A percentile compares a stretch with the other conserved stretches of the same genome.
Conservation (phyloP, 495 filamentous ascomycete genomes). For the Aspergillus sclerotioniger region DNA sequence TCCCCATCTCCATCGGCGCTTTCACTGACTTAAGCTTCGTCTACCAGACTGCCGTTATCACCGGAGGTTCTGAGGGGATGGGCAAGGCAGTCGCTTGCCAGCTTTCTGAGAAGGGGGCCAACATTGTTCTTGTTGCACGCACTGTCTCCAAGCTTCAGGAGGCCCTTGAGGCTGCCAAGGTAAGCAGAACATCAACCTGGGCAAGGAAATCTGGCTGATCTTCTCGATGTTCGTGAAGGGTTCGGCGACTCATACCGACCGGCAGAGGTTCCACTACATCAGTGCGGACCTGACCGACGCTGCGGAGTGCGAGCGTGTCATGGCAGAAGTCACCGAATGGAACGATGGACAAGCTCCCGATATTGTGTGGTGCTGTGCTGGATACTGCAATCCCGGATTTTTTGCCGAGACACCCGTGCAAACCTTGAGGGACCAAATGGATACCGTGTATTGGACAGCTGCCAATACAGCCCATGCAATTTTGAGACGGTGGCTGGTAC, state of each 20-base stretch:
- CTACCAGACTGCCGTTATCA: conserved; percentile 75
- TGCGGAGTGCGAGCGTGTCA: conserved; percentile 62
- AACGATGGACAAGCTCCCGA: conserved; percentile 73
- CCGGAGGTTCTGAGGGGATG: conserved; percentile 92
- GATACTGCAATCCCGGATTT: conserved; percentile 69
- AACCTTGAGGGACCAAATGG: conserved; percentile 74
- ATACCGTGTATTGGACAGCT: conserved; percentile 87
- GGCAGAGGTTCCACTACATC: conserved; percentile 80
- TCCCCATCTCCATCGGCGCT: neutral
- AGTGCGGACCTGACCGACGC: conserved; percentile 75
- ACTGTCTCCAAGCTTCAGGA: conserved; percentile 70
- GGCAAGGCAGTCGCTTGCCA: conserved; percentile 69
- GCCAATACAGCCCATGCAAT: conserved; percentile 77
- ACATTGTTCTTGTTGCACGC: conserved; percentile 80
- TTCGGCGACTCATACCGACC: conserved; percentile 54
- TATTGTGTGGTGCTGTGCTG: conserved; percentile 90
- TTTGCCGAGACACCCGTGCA: conserved; percentile 72
- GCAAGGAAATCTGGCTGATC: too few relatives aligned
- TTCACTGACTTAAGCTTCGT: conserved; percentile 13
- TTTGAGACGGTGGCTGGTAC: conserved; percentile 48
- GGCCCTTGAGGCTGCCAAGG: conserved; percentile 64
- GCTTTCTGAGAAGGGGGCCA: conserved; percentile 80
- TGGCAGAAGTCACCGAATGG: conserved; percentile 78
- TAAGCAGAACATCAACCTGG: conserved; percentile 22
- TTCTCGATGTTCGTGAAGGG: conserved; percentile 33